Percentiles rank a stretch among this genome's conserved stretches.
Conservation (phyloP, 2,329 filamentous ascomycete genomes). For the Ceratocystis colombiana region DNA sequence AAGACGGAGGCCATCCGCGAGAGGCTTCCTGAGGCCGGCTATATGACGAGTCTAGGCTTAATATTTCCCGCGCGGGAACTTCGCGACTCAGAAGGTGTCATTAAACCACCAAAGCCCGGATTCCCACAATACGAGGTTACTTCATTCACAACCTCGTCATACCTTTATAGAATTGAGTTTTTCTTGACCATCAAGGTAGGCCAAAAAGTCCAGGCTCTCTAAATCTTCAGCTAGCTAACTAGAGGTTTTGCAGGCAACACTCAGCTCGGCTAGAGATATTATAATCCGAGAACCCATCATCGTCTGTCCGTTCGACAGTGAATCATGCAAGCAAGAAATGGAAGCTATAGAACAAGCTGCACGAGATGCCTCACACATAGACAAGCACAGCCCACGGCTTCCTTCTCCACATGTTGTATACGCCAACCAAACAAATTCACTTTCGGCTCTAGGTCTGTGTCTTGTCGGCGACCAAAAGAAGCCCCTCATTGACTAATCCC, state of each 20-base stretch:
- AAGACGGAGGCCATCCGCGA: conserved; percentile 71
- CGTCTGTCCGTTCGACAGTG: conserved; percentile 89
- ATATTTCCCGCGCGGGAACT: conserved; percentile 85
- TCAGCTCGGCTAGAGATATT: conserved; percentile 82
- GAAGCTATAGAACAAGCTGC: conserved; percentile 94
- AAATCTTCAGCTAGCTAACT: conserved; percentile 48
- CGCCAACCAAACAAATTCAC: conserved; percentile 58
- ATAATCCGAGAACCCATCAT: conserved; percentile 83
- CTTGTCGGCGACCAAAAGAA: conserved; percentile 55
- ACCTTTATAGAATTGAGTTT: conserved; percentile 96
- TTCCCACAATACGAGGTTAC: conserved; percentile 83
- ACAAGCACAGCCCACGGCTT: conserved; percentile 84
- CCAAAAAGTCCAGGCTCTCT: not conserved
- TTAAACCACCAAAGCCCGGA: conserved; percentile 71
- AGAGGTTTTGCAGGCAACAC: conserved; percentile 37
- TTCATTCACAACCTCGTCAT: conserved; percentile 88
- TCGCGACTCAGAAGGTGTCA: conserved; percentile 74
- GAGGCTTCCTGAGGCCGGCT: conserved; percentile 82
- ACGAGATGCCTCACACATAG: conserved; percentile 79
- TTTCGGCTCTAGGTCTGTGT: conserved; percentile 53
- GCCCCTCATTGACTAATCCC: conserved; percentile 50
- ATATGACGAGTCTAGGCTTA: conserved; percentile 82
- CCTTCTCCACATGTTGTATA: conserved; percentile 76
- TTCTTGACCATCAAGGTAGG: conserved; percentile 85
- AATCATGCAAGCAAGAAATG: conserved; percentile 96